Conservation (phyloP, 495 filamentous ascomycete species). For the Evernia prunastri region DNA sequence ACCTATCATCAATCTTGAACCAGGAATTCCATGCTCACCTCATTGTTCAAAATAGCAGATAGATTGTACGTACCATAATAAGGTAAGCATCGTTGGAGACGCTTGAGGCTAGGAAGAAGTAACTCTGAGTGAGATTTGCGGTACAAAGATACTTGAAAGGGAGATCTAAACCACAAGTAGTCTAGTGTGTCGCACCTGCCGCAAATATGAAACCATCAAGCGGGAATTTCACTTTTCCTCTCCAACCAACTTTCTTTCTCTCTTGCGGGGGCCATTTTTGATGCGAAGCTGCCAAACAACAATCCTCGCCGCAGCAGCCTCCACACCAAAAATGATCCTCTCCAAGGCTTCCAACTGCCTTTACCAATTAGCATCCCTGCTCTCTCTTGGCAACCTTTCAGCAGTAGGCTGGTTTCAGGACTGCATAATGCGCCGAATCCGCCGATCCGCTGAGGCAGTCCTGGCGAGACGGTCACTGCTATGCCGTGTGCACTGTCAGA, state of each 20-base stretch:
- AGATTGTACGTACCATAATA: no score
- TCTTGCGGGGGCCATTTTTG: neutral
- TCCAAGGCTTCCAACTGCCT: neutral
- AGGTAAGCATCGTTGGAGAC: neutral
- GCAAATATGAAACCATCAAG: slow-evolving; percentile 1
- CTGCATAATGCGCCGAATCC: slow-evolving; percentile 16
- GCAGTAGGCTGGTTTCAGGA: slow-evolving; percentile 9
- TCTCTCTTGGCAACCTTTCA: slow-evolving; percentile 4
- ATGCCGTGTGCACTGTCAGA: slow-evolving; percentile 13
- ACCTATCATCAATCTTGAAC: neutral
- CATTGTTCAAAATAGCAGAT: neutral
- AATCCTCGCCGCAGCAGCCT: neutral
- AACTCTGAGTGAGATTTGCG: neutral
- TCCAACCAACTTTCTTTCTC: neutral
- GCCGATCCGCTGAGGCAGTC: slow-evolving; percentile 14
- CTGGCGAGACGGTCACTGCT: slow-evolving; percentile 1
- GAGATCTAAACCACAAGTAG: neutral
- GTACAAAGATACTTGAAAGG: neutral
- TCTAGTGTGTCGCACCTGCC: neutral
- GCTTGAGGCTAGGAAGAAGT: no score
- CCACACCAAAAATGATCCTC: neutral
- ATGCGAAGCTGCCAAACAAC: neutral
- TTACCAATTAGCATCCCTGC: neutral
- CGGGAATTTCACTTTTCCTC: slow-evolving; percentile 2
- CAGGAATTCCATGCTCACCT: neutral